These are phyloP conservation scores for Heliosperma pusillum DNA, from an alignment of 148 eudicot species.

Conservation along the genomic window DNA sequence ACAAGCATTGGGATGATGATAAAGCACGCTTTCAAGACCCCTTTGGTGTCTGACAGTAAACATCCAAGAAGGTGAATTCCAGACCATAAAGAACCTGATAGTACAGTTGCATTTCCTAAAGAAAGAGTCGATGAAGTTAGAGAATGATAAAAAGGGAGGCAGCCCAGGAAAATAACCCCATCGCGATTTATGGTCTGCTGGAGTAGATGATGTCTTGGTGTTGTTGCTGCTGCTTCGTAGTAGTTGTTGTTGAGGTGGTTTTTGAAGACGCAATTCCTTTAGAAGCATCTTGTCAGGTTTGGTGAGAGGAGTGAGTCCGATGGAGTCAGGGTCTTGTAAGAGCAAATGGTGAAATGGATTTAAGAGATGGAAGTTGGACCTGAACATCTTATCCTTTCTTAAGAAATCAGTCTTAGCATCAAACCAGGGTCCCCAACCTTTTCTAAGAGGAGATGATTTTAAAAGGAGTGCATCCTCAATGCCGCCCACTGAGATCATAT, in stretches of 20 bases:
- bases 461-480: constrained; percentile 76
- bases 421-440: constrained; percentile 96
- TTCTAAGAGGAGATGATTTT: constrained; percentile 57
- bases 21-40: constrained; percentile 76
- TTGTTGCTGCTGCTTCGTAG: no score
- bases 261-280: constrained; percentile 56
- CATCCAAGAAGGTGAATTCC: constrained; percentile 95
- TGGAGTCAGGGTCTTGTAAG: constrained; percentile 83
- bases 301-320: constrained; percentile 58
- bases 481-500: constrained; percentile 40
- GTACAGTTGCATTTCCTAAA: constrained; percentile 74
- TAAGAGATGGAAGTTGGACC: constrained; percentile 65
- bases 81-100: constrained; percentile 81
- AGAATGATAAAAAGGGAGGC: constrained; percentile 59
- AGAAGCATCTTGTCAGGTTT: constrained; percentile 59
- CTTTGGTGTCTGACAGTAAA: constrained; percentile 77
- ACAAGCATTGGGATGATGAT: constrained; percentile 70
- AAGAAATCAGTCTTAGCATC: constrained; percentile 87
- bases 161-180: constrained; percentile 91
- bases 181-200: not conserved
- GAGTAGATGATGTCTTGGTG: no score
- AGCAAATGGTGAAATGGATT: constrained; percentile 69
- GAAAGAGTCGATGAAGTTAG: constrained; percentile 72
- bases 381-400: constrained; percentile 78
- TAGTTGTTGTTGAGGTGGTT: no score